Percentiles rank a stretch among this genome's conserved stretches.
Conservation (phyloP, 2,329 filamentous ascomycete species). For the Beauveria sp. region DNA sequence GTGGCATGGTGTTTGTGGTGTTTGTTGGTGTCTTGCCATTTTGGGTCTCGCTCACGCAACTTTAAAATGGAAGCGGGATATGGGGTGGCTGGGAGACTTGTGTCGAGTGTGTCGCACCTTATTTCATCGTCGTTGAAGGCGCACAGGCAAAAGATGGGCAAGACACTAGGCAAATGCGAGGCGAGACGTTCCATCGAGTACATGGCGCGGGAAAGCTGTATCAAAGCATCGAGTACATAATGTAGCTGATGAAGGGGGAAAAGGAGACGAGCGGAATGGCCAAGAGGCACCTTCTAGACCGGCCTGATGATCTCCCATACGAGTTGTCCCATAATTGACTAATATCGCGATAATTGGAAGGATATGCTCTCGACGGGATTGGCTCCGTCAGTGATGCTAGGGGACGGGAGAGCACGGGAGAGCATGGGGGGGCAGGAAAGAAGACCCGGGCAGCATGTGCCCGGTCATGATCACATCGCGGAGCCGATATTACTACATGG, state of each 20-base stretch:
- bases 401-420: neutral
- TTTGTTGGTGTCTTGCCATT: neutral
- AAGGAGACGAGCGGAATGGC: neutral
- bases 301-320: neutral
- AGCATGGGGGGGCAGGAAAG: neutral
- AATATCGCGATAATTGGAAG: neutral
- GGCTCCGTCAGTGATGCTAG: neutral
- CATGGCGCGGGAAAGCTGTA: neutral
- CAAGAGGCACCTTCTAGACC: neutral
- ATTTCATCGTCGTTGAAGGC: slow-evolving; percentile 2
- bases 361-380: neutral
- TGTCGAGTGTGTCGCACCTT: slow-evolving; percentile 8
- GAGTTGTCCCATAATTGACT: slow-evolving; percentile 3
- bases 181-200: neutral
- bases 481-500: slow-evolving; percentile 8
- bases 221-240: neutral
- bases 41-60: slow-evolving; percentile 2
- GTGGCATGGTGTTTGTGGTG: neutral
- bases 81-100: neutral
- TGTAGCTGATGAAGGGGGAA: neutral
- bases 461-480: neutral
- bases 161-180: neutral
- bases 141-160: neutral
- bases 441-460: neutral
- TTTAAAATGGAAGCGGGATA: slow-evolving; percentile 2